Conservation (phyloP, 345 rosid genomes). For the Heritiera fomes region DNA sequence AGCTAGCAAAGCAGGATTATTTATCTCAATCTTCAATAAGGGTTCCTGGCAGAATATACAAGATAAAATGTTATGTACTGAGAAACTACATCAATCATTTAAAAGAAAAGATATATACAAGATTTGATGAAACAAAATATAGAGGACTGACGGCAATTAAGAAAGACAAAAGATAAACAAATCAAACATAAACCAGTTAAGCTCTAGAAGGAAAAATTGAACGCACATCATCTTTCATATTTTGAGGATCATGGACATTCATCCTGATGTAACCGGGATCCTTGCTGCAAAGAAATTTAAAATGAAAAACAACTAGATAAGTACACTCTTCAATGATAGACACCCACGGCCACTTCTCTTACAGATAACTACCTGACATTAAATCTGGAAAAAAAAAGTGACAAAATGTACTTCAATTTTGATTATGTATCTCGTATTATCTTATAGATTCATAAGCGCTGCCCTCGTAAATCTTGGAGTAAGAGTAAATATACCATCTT, state of each 20-base stretch:
- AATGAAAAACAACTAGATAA: constrained; percentile 6
- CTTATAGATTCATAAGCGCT: not conserved
- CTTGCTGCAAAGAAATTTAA: constrained; percentile 56
- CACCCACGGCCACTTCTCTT: not conserved
- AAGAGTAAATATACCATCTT: not conserved
- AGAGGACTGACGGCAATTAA: not conserved
- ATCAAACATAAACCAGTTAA: not conserved
- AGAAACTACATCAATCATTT: not conserved
- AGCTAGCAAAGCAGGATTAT: constrained; percentile 89
- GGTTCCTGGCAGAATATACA: constrained; percentile 35
- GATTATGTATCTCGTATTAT: not conserved
- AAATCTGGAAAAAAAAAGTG: not conserved
- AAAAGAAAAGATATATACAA: not conserved
- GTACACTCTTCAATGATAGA: not conserved
- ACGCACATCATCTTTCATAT: constrained; percentile 90
- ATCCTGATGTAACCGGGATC: constrained; percentile 92
- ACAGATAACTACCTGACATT: not conserved
- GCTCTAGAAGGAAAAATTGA: not conserved
- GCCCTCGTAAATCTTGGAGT: not conserved
- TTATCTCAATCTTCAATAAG: constrained; percentile 82
- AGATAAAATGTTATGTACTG: not conserved
- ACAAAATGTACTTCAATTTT: constrained; percentile 1
- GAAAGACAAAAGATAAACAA: not conserved
- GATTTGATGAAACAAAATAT: not conserved
- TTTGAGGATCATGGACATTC: constrained; percentile 77